Conservation (phyloP, 2,329 filamentous ascomycete genomes). For the Xylaria digitata region DNA sequence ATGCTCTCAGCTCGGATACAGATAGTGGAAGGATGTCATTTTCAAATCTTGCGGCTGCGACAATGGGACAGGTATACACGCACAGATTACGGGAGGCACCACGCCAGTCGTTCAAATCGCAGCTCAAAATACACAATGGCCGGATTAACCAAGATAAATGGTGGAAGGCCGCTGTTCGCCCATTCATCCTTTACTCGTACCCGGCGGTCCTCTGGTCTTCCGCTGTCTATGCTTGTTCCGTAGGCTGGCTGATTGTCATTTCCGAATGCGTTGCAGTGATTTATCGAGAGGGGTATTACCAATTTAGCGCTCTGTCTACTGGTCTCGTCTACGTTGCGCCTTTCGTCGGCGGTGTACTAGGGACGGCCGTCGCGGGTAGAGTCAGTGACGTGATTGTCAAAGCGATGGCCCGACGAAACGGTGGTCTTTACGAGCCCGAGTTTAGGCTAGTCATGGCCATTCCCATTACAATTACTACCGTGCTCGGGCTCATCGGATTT, state of each 20-base stretch:
- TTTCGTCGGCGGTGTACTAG: constrained; percentile 87
- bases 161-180: constrained; percentile 80
- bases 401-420: constrained; percentile 84
- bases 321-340: constrained; percentile 91
- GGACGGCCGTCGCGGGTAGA: constrained; percentile 90
- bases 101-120: constrained; percentile 76
- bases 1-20: constrained; percentile 45
- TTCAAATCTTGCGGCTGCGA: constrained; percentile 51
- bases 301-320: constrained; percentile 83
- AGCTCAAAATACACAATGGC: constrained; percentile 81
- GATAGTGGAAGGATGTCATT: constrained; percentile 58
- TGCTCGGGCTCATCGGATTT: constrained; percentile 91
- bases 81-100: constrained; percentile 74
- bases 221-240: constrained; percentile 84
- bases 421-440: constrained; percentile 95
- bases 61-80: constrained; percentile 70
- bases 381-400: constrained; percentile 87
- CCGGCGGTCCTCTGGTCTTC: constrained; percentile 91
- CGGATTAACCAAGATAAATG: constrained; percentile 82
- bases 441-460: constrained; percentile 89
- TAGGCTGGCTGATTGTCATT: constrained; percentile 95
- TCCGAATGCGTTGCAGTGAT: constrained; percentile 88
- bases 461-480: constrained; percentile 81
- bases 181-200: constrained; percentile 88
- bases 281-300: constrained; percentile 78